phyloP scores from a whole-genome alignment of 1,284 basidiomycete genomes.

The Stygiomarasmius scandens region DNA sequence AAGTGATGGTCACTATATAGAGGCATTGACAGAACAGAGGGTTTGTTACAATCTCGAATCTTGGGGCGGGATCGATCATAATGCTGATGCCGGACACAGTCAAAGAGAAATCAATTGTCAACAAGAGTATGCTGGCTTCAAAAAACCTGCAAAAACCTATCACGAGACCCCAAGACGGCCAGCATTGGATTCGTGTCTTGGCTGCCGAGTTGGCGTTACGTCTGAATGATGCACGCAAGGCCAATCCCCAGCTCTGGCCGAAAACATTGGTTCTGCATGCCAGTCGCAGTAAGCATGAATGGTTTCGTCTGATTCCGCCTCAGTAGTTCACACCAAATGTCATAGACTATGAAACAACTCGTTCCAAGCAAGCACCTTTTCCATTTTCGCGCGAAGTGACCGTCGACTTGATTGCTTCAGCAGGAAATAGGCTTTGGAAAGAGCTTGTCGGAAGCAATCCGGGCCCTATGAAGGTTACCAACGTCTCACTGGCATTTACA shows the following conservation, averaged over 20 bases:
- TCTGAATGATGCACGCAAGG: slow-evolving; percentile 80
- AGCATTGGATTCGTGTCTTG: slow-evolving; percentile 90
- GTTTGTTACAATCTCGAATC: slow-evolving; percentile 38
- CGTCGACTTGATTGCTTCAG: slow-evolving; percentile 77
- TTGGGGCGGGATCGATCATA: background rate
- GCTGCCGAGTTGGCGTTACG: slow-evolving; percentile 88
- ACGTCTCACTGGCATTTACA: slow-evolving; percentile 79
- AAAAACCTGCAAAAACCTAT: slow-evolving; percentile 88
- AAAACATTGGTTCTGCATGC: slow-evolving; percentile 85
- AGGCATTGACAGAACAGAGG: slow-evolving; percentile 90
- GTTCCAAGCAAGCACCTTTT: slow-evolving; percentile 83
- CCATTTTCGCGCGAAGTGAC: slow-evolving; percentile 77
- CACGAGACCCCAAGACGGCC: slow-evolving; percentile 71
- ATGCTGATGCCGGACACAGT: slow-evolving; percentile 47
- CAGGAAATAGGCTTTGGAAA: slow-evolving; percentile 85
- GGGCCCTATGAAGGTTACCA: slow-evolving; percentile 66
- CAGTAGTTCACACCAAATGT: too few species aligned
- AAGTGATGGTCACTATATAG: slow-evolving; percentile 38
- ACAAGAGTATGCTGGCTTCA: slow-evolving; percentile 92
- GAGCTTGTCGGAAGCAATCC: slow-evolving; percentile 69
- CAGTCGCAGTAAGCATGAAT: slow-evolving; percentile 56
- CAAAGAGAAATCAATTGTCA: slow-evolving; percentile 79
- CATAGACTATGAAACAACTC: slow-evolving; percentile 45
- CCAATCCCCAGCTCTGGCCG: slow-evolving; percentile 84
- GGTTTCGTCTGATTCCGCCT: background rate